Evolutionary conservation across 2,329 filamentous ascomycete genomes (phyloP).

Genomic region (Hyphodiscus sp.): DNA sequence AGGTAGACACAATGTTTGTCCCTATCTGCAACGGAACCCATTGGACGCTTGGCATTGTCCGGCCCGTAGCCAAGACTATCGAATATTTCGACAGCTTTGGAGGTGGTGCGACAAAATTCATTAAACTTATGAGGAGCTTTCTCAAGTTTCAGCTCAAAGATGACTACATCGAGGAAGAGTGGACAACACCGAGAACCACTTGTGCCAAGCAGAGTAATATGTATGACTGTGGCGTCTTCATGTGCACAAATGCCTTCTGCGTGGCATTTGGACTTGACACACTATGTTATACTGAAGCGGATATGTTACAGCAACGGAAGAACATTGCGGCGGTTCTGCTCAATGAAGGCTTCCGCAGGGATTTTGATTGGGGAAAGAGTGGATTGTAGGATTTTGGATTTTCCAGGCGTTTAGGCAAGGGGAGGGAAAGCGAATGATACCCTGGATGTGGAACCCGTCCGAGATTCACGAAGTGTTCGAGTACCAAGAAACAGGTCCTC

Average conservation of each 20-base stretch:
- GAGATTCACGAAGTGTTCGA: neutral
- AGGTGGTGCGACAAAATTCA: conserved; percentile 32
- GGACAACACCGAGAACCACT: conserved; percentile 46
- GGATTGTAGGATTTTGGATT: conserved; percentile 13
- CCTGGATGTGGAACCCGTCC: conserved; percentile 2
- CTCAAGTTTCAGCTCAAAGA: conserved; percentile 51
- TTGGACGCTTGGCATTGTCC: conserved; percentile 67
- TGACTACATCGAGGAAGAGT: conserved; percentile 50
- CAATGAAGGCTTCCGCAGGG: conserved; percentile 58
- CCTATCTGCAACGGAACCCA: conserved; percentile 60
- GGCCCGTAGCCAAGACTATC: conserved; percentile 52
- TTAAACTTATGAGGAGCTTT: conserved; percentile 44
- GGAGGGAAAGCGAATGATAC: conserved; percentile 18
- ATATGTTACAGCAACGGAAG: conserved; percentile 54
- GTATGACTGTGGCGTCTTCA: conserved; percentile 72
- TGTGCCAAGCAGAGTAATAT: conserved; percentile 58
- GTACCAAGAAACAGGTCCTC: neutral
- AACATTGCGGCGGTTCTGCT: conserved; percentile 60
- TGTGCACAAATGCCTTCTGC: conserved; percentile 66
- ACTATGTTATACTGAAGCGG: conserved; percentile 40
- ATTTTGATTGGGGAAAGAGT: conserved; percentile 37
- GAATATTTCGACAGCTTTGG: conserved; percentile 66
- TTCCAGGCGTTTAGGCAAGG: conserved; percentile 12
- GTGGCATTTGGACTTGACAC: conserved; percentile 35
- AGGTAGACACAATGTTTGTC: conserved; percentile 62